Evolutionary conservation across 164 flowering plant species (phyloP).

Genomic region (Liriodendron chinense): DNA sequence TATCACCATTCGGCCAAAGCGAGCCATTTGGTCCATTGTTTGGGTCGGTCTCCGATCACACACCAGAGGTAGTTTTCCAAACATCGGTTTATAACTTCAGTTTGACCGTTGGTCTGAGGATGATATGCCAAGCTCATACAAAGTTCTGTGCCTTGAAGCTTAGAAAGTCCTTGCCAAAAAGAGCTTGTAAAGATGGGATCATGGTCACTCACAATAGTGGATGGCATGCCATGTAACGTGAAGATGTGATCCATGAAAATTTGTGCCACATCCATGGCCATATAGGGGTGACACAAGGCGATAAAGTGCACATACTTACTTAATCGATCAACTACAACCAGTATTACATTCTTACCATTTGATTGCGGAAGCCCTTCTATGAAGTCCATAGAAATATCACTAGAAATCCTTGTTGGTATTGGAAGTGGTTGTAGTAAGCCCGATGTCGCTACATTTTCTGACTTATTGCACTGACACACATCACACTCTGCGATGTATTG

Average conservation of each 20-base stretch:
- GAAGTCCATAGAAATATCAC: slow-evolving; percentile 2
- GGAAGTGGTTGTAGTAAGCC: slow-evolving; percentile 9
- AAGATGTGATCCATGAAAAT: neutral
- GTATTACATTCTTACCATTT: neutral
- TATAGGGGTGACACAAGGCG: neutral
- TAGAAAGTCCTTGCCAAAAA: neutral
- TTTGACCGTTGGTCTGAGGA: slow-evolving; percentile 8
- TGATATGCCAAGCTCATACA: neutral
- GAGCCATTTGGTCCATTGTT: neutral
- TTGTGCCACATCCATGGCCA: neutral
- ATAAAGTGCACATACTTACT: neutral
- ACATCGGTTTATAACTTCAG: slow-evolving; percentile 1
- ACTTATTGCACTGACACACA: neutral
- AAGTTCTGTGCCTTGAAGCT: neutral
- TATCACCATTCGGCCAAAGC: slow-evolving; percentile 5
- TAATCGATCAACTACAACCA: neutral
- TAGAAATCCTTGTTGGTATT: neutral
- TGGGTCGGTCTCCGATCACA: slow-evolving; percentile 6
- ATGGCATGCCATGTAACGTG: neutral
- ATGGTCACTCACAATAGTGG: neutral
- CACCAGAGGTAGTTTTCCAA: slow-evolving; percentile 1
- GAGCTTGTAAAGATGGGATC: neutral
- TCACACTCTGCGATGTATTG: neutral
- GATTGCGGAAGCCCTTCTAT: slow-evolving; percentile 1
- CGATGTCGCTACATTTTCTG: neutral